These are phyloP conservation scores for Trichaptum fuscoviolaceum DNA, from an alignment of 768 basidiomycete species.

Conservation along the genomic window DNA sequence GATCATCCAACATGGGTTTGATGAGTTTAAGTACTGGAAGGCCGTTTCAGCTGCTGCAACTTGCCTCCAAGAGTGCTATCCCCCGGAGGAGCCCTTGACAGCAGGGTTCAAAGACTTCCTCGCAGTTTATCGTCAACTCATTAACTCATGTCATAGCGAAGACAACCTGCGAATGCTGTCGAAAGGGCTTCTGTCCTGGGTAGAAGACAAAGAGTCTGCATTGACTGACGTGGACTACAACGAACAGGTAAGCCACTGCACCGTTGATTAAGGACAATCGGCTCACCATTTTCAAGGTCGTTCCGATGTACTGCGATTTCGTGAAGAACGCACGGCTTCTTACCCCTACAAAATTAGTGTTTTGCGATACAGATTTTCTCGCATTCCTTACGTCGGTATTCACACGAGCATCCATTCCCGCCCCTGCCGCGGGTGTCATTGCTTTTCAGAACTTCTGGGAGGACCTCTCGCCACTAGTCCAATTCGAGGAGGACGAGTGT, in stretches of 20 bases:
- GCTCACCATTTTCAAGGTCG: neutral
- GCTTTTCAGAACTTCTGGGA: conserved; percentile 3
- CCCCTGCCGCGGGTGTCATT: neutral
- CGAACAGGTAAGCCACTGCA: neutral
- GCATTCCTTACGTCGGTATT: neutral
- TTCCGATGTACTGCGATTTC: neutral
- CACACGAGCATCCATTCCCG: neutral
- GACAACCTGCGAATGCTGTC: neutral
- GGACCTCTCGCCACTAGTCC: neutral
- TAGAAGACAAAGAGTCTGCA: neutral
- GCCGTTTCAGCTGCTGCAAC: neutral
- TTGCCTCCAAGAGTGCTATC: neutral
- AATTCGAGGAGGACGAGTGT: neutral
- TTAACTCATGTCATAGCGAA: neutral
- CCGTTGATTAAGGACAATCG: neutral
- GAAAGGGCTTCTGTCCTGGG: neutral
- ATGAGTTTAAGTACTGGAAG: conserved; percentile 3
- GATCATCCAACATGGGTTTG: neutral
- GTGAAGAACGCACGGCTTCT: neutral
- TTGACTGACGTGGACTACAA: neutral
- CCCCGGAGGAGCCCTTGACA: neutral
- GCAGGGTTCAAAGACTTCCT: neutral
- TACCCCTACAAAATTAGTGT: neutral
- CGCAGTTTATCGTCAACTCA: neutral
- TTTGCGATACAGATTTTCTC: neutral